Percentiles rank a stretch among this genome's conserved stretches.
phyloP scores from a whole-genome alignment of 164 flowering plant genomes.

The Warburgia ugandensis region DNA sequence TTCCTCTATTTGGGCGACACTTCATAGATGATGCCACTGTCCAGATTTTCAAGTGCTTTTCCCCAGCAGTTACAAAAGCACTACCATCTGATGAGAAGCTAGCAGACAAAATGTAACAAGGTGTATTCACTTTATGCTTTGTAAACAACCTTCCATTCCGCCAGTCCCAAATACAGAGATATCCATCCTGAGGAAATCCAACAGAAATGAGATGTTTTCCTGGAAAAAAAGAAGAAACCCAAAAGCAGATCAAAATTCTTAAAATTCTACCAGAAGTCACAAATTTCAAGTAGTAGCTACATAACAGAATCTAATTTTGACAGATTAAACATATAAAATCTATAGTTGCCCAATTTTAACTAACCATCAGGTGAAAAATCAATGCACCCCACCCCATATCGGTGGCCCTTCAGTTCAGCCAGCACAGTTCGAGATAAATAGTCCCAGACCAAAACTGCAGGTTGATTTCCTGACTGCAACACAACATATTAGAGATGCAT shows the following conservation, averaged over 20 bases:
- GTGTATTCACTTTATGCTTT: slow-evolving; percentile 52
- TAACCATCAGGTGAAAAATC: slow-evolving; percentile 71
- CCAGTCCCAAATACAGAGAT: slow-evolving; percentile 68
- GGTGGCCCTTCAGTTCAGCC: slow-evolving; percentile 61
- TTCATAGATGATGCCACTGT: slow-evolving; percentile 33
- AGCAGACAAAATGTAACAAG: slow-evolving; percentile 41
- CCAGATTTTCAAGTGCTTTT: slow-evolving; percentile 66
- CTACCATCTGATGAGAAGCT: slow-evolving; percentile 52
- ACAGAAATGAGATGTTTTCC: slow-evolving; percentile 63
- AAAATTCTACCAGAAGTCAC: neutral
- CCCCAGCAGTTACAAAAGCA: slow-evolving; percentile 51
- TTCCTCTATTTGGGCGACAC: slow-evolving; percentile 21
- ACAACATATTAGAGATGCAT: slow-evolving; percentile 12
- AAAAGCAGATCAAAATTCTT: neutral
- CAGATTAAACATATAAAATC: slow-evolving; percentile 1
- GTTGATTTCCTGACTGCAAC: slow-evolving; percentile 61
- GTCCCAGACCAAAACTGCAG: slow-evolving; percentile 68
- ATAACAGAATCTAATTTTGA: neutral
- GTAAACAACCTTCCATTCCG: slow-evolving; percentile 32
- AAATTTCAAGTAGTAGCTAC: neutral
- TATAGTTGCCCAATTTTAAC: slow-evolving; percentile 16
- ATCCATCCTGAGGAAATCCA: slow-evolving; percentile 56
- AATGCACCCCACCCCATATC: slow-evolving; percentile 55
- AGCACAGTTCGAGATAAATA: slow-evolving; percentile 23
- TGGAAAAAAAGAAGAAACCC: slow-evolving; percentile 9